Evolutionary conservation across 352 stramenopile species (phyloP).

Genomic region (Globisporangium barbulae): DNA sequence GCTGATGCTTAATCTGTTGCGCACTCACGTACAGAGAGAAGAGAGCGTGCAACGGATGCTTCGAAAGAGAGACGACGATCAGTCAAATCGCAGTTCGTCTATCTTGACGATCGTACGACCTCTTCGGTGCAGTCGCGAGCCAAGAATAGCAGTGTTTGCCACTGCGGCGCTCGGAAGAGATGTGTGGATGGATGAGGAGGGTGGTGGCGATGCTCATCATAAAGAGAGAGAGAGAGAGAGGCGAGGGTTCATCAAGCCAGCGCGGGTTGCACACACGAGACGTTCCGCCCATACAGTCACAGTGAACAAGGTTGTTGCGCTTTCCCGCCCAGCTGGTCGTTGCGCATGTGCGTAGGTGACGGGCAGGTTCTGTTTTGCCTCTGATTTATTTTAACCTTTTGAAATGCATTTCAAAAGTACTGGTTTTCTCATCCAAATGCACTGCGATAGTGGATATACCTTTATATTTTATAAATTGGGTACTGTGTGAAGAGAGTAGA

Average conservation of each 20-base stretch:
- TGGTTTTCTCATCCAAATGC: too few species aligned
- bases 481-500: not conserved
- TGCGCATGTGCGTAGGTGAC: not conserved
- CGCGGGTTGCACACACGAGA: not conserved
- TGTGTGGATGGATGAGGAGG: not conserved
- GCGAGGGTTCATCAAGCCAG: not conserved
- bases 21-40: not conserved
- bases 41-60: not conserved
- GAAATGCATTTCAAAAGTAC: too few species aligned
- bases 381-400: not conserved
- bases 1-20: not conserved
- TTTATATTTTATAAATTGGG: not conserved
- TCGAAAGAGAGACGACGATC: conserved; percentile 8
- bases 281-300: not conserved
- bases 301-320: not conserved
- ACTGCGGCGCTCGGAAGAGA: too few species aligned
- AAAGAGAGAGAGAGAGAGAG: not conserved
- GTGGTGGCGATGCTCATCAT: not conserved
- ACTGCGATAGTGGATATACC: not conserved
- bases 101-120: conserved; percentile 1
- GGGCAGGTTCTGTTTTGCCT: not conserved
- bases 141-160: not conserved
- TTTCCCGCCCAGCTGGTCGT: not conserved
- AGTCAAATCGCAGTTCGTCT: conserved; percentile 11
- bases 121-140: not conserved